Percentiles rank a stretch among this genome's conserved stretches.
Conservation (phyloP, 2,329 filamentous ascomycete species). For the Alternaria sp. region DNA sequence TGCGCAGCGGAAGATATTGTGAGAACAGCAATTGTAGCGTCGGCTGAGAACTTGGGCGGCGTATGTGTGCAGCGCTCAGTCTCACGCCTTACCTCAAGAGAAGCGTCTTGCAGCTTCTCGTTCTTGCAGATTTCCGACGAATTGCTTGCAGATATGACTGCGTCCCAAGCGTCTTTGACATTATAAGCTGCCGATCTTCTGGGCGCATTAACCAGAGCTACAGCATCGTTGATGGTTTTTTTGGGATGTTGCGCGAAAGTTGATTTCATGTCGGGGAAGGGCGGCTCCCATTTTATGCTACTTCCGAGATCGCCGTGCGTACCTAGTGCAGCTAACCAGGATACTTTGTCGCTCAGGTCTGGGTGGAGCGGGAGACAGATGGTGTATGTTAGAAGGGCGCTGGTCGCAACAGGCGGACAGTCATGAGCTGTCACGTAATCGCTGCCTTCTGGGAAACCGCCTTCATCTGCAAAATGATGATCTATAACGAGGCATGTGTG, state of each 20-base stretch:
- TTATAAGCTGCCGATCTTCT: conserved; percentile 68
- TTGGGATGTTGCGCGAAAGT: conserved; percentile 69
- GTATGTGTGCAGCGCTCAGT: conserved; percentile 68
- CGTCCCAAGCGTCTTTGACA: conserved; percentile 68
- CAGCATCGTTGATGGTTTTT: conserved; percentile 68
- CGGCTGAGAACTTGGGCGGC: conserved; percentile 69
- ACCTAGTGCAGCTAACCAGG: conserved; percentile 70
- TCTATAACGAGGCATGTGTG: conserved; percentile 69
- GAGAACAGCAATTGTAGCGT: conserved; percentile 69
- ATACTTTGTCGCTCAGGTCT: conserved; percentile 59
- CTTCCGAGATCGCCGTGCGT: conserved; percentile 73
- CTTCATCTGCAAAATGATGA: conserved; percentile 66
- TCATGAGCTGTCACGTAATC: conserved; percentile 69
- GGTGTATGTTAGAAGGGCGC: conserved; percentile 69
- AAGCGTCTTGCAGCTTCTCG: conserved; percentile 61
- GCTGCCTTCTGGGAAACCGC: conserved; percentile 65
- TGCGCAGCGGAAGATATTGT: conserved; percentile 68
- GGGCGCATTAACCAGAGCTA: conserved; percentile 71
- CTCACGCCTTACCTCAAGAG: conserved; percentile 67
- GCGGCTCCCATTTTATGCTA: conserved; percentile 69
- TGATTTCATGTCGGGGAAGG: conserved; percentile 71
- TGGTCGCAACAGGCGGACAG: conserved; percentile 71
- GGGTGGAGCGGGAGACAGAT: conserved; percentile 67
- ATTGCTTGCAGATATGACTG: conserved; percentile 60
- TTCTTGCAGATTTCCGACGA: conserved; percentile 64